Evolutionary conservation across 169 alveolate genomes (phyloP).

Genomic region (Cryptosporidium muris): DNA sequence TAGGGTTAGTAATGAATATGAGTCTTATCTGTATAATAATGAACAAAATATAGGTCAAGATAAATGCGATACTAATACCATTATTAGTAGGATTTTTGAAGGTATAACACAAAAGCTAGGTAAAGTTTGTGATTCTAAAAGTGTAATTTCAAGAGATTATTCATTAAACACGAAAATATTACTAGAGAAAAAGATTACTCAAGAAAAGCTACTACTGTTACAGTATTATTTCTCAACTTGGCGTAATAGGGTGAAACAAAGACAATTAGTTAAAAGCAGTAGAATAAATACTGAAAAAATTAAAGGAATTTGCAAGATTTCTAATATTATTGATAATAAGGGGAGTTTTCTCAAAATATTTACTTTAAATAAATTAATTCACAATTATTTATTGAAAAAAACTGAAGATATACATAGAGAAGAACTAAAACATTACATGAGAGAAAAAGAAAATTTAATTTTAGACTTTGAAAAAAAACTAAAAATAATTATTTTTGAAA

Average conservation of each 20-base stretch:
- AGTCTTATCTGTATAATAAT: neutral
- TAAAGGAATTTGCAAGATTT: neutral
- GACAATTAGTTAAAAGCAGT: neutral
- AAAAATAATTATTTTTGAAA: constrained; percentile 22
- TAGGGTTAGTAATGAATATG: neutral
- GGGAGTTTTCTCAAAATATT: neutral
- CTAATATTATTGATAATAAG: constrained; percentile 9
- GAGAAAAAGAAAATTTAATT: constrained; percentile 3
- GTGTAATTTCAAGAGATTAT: constrained; percentile 27
- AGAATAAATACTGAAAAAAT: constrained; percentile 2
- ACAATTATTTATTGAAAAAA: neutral
- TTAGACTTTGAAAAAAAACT: constrained; percentile 8
- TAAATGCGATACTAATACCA: neutral
- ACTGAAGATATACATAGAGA: neutral
- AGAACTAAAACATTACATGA: neutral
- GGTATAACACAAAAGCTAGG: neutral
- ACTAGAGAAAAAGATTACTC: constrained; percentile 27
- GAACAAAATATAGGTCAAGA: neutral
- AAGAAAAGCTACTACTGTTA: constrained; percentile 20
- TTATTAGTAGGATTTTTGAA: neutral
- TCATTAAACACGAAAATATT: constrained; percentile 28
- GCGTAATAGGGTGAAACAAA: constrained; percentile 11
- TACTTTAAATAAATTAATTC: neutral
- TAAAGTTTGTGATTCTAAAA: constrained; percentile 9
- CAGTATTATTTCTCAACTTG: constrained; percentile 50